A percentile compares a stretch with the other conserved stretches of the same genome.
Conservation (phyloP, 441 rosid species). For the Erodium texanum region DNA sequence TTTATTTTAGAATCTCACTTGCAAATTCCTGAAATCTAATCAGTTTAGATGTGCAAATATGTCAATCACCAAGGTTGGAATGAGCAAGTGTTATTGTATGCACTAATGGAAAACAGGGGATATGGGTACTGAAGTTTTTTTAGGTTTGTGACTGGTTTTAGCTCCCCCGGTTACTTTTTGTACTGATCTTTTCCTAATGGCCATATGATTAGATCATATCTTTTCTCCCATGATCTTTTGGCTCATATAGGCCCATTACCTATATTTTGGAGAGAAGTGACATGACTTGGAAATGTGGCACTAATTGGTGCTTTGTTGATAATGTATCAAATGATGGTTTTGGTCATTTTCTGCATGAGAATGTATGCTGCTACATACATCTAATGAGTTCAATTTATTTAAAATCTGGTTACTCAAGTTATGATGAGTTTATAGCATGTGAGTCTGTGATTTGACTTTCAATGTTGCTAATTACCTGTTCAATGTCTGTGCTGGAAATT, state of each 20-base stretch:
- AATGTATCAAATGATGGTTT: background rate
- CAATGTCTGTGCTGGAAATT: background rate
- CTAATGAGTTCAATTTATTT: background rate
- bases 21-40: background rate
- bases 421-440: background rate
- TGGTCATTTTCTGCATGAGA: background rate
- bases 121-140: background rate
- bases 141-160: slow-evolving; percentile 1
- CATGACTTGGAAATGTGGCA: background rate
- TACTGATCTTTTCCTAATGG: background rate
- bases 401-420: background rate
- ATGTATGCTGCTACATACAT: background rate
- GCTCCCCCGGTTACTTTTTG: background rate
- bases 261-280: background rate
- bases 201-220: background rate
- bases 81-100: background rate
- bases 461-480: no score
- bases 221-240: background rate
- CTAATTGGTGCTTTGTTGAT: background rate
- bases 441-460: background rate
- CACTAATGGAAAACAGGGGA: background rate
- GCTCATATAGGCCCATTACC: background rate
- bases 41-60: background rate
- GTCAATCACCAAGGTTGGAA: background rate
- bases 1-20: background rate